phyloP scores from a whole-genome alignment of 257 asterid genomes.

The Gentiana dahurica region DNA sequence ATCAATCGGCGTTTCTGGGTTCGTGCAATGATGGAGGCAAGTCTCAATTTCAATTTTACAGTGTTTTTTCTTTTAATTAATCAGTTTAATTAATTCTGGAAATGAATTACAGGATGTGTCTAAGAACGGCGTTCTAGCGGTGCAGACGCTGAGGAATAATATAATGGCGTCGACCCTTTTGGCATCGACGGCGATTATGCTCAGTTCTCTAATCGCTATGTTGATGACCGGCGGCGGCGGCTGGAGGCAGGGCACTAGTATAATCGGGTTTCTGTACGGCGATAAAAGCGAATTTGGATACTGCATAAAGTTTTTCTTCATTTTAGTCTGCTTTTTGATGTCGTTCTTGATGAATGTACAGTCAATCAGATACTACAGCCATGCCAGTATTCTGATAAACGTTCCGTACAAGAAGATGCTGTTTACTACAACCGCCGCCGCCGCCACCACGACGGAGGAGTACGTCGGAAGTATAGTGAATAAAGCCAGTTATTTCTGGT shows the following conservation, averaged over 20 bases:
- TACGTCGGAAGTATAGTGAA: constrained; percentile 63
- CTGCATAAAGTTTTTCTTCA: constrained; percentile 57
- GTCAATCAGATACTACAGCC: constrained; percentile 84
- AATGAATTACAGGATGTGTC: constrained; percentile 33
- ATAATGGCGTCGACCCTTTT: constrained; percentile 89
- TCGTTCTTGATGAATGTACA: constrained; percentile 79
- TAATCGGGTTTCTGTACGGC: constrained; percentile 21
- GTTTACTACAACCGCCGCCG: constrained; percentile 6
- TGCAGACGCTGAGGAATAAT: constrained; percentile 78
- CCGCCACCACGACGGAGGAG: constrained; percentile 21
- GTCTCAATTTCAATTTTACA: neutral
- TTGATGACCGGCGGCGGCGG: constrained; percentile 44
- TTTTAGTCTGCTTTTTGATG: constrained; percentile 58
- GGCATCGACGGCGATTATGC: constrained; percentile 77
- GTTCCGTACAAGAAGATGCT: constrained; percentile 36
- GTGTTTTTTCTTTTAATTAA: neutral
- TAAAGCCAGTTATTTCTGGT: constrained; percentile 84
- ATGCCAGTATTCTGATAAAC: constrained; percentile 78
- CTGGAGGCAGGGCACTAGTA: constrained; percentile 7
- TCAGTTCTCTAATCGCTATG: constrained; percentile 71
- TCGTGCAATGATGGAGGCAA: constrained; percentile 87
- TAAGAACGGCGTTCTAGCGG: constrained; percentile 70
- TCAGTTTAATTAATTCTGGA: neutral
- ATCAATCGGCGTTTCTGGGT: constrained; percentile 91
- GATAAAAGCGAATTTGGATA: constrained; percentile 30